Evolutionary conservation across 176 grass and related monocot genomes (phyloP).

Genomic region (Bromus sterilis): DNA sequence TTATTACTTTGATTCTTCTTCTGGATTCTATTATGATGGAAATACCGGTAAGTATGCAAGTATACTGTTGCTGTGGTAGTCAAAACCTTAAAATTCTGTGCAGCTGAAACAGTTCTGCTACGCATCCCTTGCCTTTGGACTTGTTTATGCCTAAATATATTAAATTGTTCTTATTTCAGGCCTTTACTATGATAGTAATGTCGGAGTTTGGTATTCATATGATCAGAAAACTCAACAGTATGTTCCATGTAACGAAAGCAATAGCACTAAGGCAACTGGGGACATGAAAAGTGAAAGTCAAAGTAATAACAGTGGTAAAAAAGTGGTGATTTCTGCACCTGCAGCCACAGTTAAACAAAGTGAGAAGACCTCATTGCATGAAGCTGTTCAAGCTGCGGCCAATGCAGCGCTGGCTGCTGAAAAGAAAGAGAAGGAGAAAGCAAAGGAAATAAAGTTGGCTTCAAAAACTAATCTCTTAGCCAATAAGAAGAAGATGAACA

Average conservation of each 20-base stretch:
- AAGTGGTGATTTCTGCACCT: slow-evolving; percentile 88
- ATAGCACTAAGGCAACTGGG: slow-evolving; percentile 41
- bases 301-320: slow-evolving; percentile 46
- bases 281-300: slow-evolving; percentile 45
- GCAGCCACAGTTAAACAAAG: slow-evolving; percentile 69
- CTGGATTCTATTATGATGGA: slow-evolving; percentile 99
- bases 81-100: background rate
- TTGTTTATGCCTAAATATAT: background rate
- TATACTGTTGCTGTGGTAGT: background rate
- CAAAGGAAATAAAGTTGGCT: slow-evolving; percentile 85
- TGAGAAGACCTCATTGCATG: slow-evolving; percentile 68
- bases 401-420: slow-evolving; percentile 85
- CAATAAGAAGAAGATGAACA: slow-evolving; percentile 99
- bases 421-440: slow-evolving; percentile 95
- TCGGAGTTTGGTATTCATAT: slow-evolving; percentile 74
- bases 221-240: slow-evolving; percentile 90
- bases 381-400: slow-evolving; percentile 90
- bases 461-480: slow-evolving; percentile 80
- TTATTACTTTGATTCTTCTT: slow-evolving; percentile 96
- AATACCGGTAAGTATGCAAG: slow-evolving; percentile 63
- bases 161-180: slow-evolving; percentile 47
- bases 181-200: slow-evolving; percentile 95
- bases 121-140: background rate
- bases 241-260: slow-evolving; percentile 64
- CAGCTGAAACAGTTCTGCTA: background rate